Conservation (phyloP, 225 moss, liverwort and hornwort species). For the Physcomitrellopsis africana region DNA sequence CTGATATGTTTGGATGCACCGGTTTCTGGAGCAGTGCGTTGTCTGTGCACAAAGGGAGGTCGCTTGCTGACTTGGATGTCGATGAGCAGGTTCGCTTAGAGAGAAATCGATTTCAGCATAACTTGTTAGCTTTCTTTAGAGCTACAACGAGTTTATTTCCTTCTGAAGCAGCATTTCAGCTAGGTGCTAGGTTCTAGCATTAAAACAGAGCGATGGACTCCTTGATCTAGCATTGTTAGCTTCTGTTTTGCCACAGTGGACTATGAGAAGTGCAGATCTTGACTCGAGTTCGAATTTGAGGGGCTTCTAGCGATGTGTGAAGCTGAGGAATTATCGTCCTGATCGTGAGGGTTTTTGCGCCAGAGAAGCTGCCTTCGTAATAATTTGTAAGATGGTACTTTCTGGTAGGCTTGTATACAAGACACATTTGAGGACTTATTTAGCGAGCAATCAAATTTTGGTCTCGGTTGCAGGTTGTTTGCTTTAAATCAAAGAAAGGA, state of each 20-base stretch:
- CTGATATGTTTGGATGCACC: background rate
- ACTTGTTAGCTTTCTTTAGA: background rate
- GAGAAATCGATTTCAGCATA: conserved; percentile 29
- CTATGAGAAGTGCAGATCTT: conserved; percentile 16
- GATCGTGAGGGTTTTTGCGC: conserved; percentile 18
- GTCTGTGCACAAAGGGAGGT: background rate
- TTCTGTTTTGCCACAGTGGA: background rate
- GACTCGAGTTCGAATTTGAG: conserved; percentile 4
- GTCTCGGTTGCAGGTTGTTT: background rate
- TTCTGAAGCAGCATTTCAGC: conserved; percentile 5
- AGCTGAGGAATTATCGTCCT: conserved; percentile 6
- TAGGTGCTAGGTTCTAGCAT: background rate
- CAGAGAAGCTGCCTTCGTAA: conserved; percentile 5
- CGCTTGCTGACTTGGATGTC: conserved; percentile 19
- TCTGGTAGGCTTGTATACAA: background rate
- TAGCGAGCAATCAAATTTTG: conserved; percentile 5
- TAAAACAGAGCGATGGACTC: background rate
- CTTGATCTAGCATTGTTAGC: conserved; percentile 9
- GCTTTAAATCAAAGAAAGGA: background rate
- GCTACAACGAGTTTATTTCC: background rate
- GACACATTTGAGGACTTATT: background rate
- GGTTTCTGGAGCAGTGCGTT: conserved; percentile 2
- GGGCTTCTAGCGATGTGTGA: background rate
- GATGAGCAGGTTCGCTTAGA: conserved; percentile 21
- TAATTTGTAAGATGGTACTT: conserved; percentile 16